Base-by-base conservation (phyloP, 164 flowering plant genomes). In the Buxus sempervirens region DNA sequence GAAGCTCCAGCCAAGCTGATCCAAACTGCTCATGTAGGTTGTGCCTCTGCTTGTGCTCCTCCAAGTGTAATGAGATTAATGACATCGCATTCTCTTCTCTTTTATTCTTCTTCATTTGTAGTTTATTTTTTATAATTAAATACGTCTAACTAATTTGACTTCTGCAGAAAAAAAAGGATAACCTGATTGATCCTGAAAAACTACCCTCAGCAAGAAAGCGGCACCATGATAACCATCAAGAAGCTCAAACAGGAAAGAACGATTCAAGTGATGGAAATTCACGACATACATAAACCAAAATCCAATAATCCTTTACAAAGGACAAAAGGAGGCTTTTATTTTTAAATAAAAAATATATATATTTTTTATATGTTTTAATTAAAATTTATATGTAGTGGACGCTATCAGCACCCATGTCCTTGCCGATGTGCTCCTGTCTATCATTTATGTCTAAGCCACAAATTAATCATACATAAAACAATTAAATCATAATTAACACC, bases 211-310 rank as follows among this genome's bases (percentile, higher is more conserved):
- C 98, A 1, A 83, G 93, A 66, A 91, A 72, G 68, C 77, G 99
- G 71, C 98, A 89, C 72, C 97, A 90, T 18, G 95, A 79, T 58
- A 93, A 88, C 73, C 90, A 92, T 82, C 87, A 86, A 82, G 93
- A 90, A 80, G 94, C 90, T 54, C 84, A 88, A 76, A 96, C 93
- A 80, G 88, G 98, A 95, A 84, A 84, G 98, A 76, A 95, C 93
- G 20, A 88, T 92, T 61, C 96, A 88, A 65, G 87, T 90, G 81
- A 90, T 92, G 97, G 97, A 90, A 75, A 79, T 92, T 69, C 96
- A 92, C 58, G 96, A 90, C 70, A 80, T 92, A 66, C 97, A 96
- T 41, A 92, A 92, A 73, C 94, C 93, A 42, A 95, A 87, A 86
- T 89, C 88, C 70, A 56, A 83, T 45, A 32, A 32, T 94, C 83